These are phyloP conservation scores for Linderina pennispora DNA, from an alignment of 192 early-diverging fungal genomes.

Conservation along the genomic window DNA sequence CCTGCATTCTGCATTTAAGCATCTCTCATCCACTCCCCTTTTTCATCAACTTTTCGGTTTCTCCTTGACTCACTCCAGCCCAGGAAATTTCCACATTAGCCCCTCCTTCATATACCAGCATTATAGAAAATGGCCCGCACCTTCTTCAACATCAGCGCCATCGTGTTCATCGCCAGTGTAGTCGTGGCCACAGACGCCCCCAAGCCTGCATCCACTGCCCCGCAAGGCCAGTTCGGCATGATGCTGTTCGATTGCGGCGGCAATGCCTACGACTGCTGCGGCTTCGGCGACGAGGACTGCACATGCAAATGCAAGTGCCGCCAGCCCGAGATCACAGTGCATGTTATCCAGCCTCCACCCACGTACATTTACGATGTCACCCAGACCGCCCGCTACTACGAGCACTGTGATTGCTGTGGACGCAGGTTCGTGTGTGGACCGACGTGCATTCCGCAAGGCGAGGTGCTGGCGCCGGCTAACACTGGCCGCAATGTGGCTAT, in stretches of 20 bases:
- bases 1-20: neutral
- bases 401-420: constrained; percentile 42
- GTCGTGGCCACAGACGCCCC: constrained; percentile 1
- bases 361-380: constrained; percentile 44
- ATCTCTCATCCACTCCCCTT: neutral
- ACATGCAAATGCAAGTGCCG: constrained; percentile 18
- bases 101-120: no score
- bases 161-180: constrained; percentile 8
- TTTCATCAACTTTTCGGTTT: neutral
- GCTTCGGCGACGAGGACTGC: constrained; percentile 7
- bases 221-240: neutral
- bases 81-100: no score
- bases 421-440: constrained; percentile 43
- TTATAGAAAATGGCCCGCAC: constrained; percentile 33
- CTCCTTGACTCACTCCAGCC: no score
- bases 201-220: neutral
- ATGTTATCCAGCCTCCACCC: constrained; percentile 41
- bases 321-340: constrained; percentile 30
- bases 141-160: constrained; percentile 9
- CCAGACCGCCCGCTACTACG: constrained; percentile 39
- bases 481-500: constrained; percentile 18
- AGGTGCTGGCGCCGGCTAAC: constrained; percentile 35
- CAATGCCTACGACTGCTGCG: constrained; percentile 8
- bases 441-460: constrained; percentile 39
- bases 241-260: constrained; percentile 8